Percentiles rank a stretch among this genome's conserved stretches.
phyloP scores from a whole-genome alignment of 306 rosid species.

The Trifolium subterraneum region DNA sequence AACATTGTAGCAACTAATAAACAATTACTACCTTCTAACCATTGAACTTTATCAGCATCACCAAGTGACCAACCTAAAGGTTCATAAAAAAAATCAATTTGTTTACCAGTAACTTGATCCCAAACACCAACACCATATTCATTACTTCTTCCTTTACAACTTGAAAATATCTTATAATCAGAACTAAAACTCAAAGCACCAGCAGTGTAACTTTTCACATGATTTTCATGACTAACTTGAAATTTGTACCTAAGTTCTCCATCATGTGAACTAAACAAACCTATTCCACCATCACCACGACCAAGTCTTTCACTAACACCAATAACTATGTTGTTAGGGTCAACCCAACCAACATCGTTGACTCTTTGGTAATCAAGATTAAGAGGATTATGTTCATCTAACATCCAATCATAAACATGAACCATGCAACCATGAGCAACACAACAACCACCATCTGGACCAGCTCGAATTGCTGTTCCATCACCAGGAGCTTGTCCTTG shows the following conservation, averaged over 20 bases:
- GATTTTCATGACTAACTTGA: slow-evolving; percentile 81
- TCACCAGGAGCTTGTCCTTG: slow-evolving; percentile 92
- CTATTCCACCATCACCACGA: slow-evolving; percentile 89
- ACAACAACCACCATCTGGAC: slow-evolving; percentile 93
- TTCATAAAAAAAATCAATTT: slow-evolving; percentile 86
- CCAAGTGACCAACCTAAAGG: slow-evolving; percentile 91
- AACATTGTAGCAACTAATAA: slow-evolving; percentile 86
- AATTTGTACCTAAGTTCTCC: slow-evolving; percentile 86
- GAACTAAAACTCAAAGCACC: slow-evolving; percentile 89
- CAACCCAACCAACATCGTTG: slow-evolving; percentile 91
- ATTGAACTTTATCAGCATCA: slow-evolving; percentile 91
- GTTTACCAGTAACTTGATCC: slow-evolving; percentile 88
- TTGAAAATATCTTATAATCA: slow-evolving; percentile 76
- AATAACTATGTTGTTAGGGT: slow-evolving; percentile 60
- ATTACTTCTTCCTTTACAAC: slow-evolving; percentile 89
- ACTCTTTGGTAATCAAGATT: slow-evolving; percentile 80
- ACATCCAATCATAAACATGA: slow-evolving; percentile 94
- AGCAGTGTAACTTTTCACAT: slow-evolving; percentile 84
- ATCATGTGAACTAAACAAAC: slow-evolving; percentile 65
- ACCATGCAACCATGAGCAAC: slow-evolving; percentile 93
- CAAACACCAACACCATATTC: slow-evolving; percentile 96
- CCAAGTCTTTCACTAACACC: slow-evolving; percentile 80
- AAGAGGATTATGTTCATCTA: slow-evolving; percentile 76
- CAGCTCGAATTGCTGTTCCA: slow-evolving; percentile 90
- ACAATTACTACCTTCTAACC: slow-evolving; percentile 75